These are phyloP conservation scores for Aaosphaeria pasadenensis DNA, from an alignment of 2,329 filamentous ascomycete species.

Conservation along the genomic window DNA sequence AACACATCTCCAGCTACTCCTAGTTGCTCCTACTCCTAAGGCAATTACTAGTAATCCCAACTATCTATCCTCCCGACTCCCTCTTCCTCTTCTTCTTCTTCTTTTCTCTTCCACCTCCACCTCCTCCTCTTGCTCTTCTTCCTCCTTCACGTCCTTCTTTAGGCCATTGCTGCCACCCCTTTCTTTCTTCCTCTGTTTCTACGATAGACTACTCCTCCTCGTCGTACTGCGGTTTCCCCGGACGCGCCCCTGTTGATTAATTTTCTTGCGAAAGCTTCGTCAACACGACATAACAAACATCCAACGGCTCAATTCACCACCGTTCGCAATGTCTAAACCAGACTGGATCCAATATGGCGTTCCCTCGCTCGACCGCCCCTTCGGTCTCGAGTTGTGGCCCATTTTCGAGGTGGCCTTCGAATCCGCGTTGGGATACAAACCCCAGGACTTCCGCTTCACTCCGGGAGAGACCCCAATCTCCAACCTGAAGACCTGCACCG, in stretches of 20 bases:
- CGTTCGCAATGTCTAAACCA: constrained; percentile 43
- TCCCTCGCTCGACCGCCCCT: constrained; percentile 86
- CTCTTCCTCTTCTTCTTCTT: background rate
- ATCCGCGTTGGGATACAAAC: constrained; percentile 72
- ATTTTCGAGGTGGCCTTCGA: constrained; percentile 88
- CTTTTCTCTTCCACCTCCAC: background rate
- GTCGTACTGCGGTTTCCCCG: too few relatives aligned
- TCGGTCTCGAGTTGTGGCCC: constrained; percentile 89
- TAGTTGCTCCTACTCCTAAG: too few relatives aligned
- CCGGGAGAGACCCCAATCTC: constrained; percentile 84
- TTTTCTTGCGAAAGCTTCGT: too few relatives aligned
- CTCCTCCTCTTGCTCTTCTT: constrained; percentile 2
- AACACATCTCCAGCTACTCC: too few relatives aligned
- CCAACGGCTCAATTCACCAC: too few relatives aligned
- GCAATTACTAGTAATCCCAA: background rate
- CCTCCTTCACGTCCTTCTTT: constrained; percentile 35
- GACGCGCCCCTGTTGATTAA: too few relatives aligned
- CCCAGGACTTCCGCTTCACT: constrained; percentile 81
- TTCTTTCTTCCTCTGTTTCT: constrained; percentile 1
- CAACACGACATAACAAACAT: too few relatives aligned
- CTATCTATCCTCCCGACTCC: constrained; percentile 6
- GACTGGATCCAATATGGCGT: constrained; percentile 55
- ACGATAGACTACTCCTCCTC: too few relatives aligned
- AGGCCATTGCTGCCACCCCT: constrained; percentile 20
- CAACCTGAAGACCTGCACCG: constrained; percentile 76